Conservation (phyloP, 2,329 filamentous ascomycete species). For the Venturiaceae sp. region DNA sequence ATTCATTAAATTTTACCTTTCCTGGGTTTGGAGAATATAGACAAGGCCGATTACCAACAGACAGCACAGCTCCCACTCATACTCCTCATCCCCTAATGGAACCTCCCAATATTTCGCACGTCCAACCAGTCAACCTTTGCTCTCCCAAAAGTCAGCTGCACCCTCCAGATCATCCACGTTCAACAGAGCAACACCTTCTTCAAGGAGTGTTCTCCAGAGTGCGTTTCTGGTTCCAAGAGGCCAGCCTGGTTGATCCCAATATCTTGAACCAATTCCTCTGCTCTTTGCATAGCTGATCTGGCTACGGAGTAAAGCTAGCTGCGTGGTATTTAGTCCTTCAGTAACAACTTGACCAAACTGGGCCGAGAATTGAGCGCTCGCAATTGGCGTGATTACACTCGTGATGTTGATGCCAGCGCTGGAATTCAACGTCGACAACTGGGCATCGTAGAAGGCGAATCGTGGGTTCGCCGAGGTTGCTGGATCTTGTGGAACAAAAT, state of each 20-base stretch:
- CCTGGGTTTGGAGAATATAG: too few relatives aligned
- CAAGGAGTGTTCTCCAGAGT: constrained; percentile 47
- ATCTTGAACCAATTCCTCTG: constrained; percentile 49
- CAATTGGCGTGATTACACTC: constrained; percentile 40
- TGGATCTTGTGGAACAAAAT: constrained; percentile 33
- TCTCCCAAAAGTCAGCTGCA: constrained; percentile 27
- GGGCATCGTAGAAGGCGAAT: constrained; percentile 53
- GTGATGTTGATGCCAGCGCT: constrained; percentile 35
- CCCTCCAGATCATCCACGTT: constrained; percentile 55
- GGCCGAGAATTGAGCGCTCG: constrained; percentile 39
- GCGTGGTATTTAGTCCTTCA: constrained; percentile 32
- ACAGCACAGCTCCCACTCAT: not conserved
- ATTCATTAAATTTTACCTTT: too few relatives aligned
- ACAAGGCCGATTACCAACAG: not conserved
- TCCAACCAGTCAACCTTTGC: not conserved
- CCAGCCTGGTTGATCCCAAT: constrained; percentile 54
- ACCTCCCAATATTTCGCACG: not conserved
- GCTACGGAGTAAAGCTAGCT: constrained; percentile 38
- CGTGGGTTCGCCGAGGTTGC: constrained; percentile 22
- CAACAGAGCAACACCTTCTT: constrained; percentile 50
- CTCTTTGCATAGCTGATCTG: constrained; percentile 45
- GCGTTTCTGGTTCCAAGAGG: constrained; percentile 48
- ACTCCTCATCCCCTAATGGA: not conserved
- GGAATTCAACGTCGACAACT: constrained; percentile 34
- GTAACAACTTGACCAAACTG: constrained; percentile 28